Evolutionary conservation across 2,329 filamentous ascomycete genomes (phyloP).

Genomic region (Epichloe bromicola): DNA sequence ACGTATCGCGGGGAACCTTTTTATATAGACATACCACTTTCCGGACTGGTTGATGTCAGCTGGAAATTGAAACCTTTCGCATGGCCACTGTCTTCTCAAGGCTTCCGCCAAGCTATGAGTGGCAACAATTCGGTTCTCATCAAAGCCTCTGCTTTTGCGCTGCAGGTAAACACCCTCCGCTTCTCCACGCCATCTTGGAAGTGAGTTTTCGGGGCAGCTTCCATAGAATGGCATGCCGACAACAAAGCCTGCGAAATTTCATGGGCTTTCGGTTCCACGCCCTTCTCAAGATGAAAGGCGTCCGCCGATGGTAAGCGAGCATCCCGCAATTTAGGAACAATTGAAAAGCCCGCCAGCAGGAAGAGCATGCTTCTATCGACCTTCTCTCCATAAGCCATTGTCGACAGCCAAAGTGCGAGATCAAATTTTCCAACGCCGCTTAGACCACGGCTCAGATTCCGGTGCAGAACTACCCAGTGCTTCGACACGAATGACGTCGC

Average conservation of each 20-base stretch:
- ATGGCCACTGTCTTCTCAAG: slow-evolving; percentile 1
- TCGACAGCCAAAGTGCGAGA: slow-evolving; percentile 1
- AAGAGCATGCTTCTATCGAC: background rate
- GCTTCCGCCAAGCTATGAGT: background rate
- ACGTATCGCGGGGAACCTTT: slow-evolving; percentile 1
- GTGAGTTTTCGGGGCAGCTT: background rate
- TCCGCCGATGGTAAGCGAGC: background rate
- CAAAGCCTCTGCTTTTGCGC: background rate
- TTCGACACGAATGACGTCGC: background rate
- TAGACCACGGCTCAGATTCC: background rate
- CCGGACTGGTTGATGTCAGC: background rate
- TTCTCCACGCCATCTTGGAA: background rate
- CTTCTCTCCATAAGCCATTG: background rate
- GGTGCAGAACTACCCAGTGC: slow-evolving; percentile 1
- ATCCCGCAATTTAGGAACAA: background rate
- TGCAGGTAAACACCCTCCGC: background rate
- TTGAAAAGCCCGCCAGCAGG: background rate
- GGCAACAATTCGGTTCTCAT: background rate
- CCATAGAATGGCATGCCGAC: background rate
- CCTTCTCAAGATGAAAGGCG: background rate
- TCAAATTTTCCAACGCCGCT: background rate
- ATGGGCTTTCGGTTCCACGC: background rate
- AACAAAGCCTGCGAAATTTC: background rate
- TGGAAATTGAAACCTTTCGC: background rate
- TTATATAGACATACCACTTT: slow-evolving; percentile 4